Evolutionary conservation across 2,329 filamentous ascomycete species (phyloP), one percentile per base, ranked within the genome.

Genomic region (Mycocentrospora acerina): DNA sequence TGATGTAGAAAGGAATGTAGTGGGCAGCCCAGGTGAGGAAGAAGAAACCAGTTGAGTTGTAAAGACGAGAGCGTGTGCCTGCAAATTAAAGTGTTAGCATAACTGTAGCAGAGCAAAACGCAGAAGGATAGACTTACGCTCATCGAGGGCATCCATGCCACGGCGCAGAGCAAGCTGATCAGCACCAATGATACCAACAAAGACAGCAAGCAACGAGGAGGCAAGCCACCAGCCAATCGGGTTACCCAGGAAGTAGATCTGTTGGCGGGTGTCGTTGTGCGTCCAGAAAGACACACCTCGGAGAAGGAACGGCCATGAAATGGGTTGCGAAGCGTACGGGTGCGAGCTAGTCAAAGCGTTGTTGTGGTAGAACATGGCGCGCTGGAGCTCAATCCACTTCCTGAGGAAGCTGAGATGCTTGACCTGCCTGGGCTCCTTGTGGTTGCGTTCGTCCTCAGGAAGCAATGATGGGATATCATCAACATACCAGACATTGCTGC

Each of bases 261-360:
- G 93, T 73, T 95, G 84, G 45, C 88, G 84, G 8, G 91, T 96
- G 39, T 94, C 88, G 67, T 88, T 90, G 66, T 97, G 87, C 7
- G 93, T 98, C 93, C 93, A 98, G 83, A 98, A 98, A 71, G 90
- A 96, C 56, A 98, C 91, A 71, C 93, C 93, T 19, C 93, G 85
- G 40, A 98, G 81, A 64, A 98, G 78, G 80, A 98, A 97, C 1
- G 93, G 93, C 93, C 93, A 98, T 63, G 95, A 88, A 73, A 94
- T 93, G 6, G 93, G 93, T 66, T 90, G 85, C 58, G 89, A 95
- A 28, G 93, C 82, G 68, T 98, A 98, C 1, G 93, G 93, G 68
- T 98, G 93, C 65, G 88, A 95, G 73, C 90, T 94, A 29, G 93
- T 98, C 64, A 98, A 76, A 59, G 94, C 91, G 70, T 90, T 97